These are phyloP conservation scores for Alternaria arbusti DNA, from an alignment of 2,329 filamentous ascomycete species.

Conservation along the genomic window DNA sequence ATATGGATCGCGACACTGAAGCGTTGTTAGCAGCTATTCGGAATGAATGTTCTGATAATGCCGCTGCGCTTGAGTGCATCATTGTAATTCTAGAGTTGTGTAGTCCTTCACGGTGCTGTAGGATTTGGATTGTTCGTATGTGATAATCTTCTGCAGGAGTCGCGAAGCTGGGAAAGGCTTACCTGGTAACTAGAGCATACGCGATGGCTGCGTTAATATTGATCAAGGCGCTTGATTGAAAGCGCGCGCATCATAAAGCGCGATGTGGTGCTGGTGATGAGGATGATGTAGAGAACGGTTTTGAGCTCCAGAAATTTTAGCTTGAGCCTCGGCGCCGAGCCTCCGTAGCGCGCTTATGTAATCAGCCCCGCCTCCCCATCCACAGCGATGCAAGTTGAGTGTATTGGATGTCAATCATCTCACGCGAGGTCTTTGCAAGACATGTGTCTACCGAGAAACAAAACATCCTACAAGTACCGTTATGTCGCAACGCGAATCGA, in stretches of 20 bases:
- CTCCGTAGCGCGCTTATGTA: constrained; percentile 29
- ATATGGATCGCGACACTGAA: constrained; percentile 9
- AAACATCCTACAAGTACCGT: background rate
- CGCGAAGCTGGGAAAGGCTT: constrained; percentile 17
- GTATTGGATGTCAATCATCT: background rate
- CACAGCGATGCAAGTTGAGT: background rate
- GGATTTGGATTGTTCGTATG: constrained; percentile 65
- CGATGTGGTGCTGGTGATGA: constrained; percentile 19
- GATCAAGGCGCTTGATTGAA: constrained; percentile 8
- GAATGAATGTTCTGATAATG: background rate
- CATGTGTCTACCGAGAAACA: background rate
- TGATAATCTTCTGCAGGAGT: constrained; percentile 51
- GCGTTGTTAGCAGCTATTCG: constrained; percentile 25
- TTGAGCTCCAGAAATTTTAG: constrained; percentile 36
- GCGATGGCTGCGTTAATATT: constrained; percentile 19
- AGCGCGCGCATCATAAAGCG: constrained; percentile 24
- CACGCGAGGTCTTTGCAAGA: background rate
- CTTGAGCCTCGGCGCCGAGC: constrained; percentile 19
- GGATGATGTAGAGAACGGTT: constrained; percentile 11
- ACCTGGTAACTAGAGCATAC: constrained; percentile 11
- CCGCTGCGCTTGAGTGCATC: constrained; percentile 46
- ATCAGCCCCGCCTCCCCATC: background rate
- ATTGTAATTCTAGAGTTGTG: constrained; percentile 64
- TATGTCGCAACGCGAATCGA: background rate
- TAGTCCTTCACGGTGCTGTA: constrained; percentile 61